phyloP scores from a whole-genome alignment of 495 filamentous ascomycete genomes.

The Ramalina peruviana region DNA sequence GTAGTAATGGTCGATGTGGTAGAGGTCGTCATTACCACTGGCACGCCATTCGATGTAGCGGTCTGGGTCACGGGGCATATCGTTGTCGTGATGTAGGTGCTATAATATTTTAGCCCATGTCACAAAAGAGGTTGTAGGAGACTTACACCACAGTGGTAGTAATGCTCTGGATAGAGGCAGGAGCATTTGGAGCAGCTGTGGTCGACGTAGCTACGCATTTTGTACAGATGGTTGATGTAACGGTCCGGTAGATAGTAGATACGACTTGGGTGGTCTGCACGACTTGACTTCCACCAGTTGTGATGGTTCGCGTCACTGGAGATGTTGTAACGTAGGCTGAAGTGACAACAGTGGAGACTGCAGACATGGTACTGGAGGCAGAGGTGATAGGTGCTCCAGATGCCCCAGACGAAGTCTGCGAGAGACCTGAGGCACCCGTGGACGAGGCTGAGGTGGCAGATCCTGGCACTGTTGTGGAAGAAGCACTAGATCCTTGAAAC shows the following conservation, averaged over 20 bases:
- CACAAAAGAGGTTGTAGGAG: not conserved
- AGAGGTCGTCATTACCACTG: not conserved
- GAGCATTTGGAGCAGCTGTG: not conserved
- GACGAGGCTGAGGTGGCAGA: conserved; percentile 5
- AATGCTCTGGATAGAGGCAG: not conserved
- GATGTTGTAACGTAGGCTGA: conserved; percentile 13
- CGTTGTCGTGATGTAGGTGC: conserved; percentile 1
- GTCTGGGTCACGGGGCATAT: conserved; percentile 7
- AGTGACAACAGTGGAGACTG: conserved; percentile 4
- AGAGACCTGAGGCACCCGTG: conserved; percentile 3
- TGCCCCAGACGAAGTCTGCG: conserved; percentile 2
- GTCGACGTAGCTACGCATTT: conserved; percentile 8
- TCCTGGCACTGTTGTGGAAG: not conserved
- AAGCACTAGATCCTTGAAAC: too few species aligned
- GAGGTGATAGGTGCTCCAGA: not conserved
- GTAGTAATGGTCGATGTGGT: conserved; percentile 6
- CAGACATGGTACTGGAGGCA: conserved; percentile 1
- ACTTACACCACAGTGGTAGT: conserved; percentile 1
- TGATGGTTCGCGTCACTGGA: conserved; percentile 7
- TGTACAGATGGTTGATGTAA: conserved; percentile 18
- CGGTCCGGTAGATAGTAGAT: conserved; percentile 18
- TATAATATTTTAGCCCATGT: not conserved
- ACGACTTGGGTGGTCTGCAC: conserved; percentile 4
- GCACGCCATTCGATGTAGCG: not conserved
- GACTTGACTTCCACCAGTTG: conserved; percentile 1